Percentiles rank a stretch among this genome's conserved stretches.
Evolutionary conservation across 2,329 filamentous ascomycete genomes (phyloP).

Genomic region (Nigrospora oryzae): DNA sequence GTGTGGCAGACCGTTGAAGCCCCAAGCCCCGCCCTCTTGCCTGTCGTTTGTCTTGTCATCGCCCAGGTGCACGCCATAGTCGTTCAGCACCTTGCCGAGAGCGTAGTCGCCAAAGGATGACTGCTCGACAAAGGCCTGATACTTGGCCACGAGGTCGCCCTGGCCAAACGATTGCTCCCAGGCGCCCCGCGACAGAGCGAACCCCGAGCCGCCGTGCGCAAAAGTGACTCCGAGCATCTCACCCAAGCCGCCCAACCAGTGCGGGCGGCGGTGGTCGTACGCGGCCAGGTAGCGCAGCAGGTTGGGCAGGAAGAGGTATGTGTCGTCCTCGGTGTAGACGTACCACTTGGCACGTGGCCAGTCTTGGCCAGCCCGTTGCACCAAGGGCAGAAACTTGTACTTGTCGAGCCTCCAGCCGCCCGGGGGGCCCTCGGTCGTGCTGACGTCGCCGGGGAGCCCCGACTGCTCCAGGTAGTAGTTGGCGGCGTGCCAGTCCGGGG

Average conservation of each 20-base stretch:
- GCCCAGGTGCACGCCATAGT: neutral
- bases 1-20: neutral
- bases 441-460: constrained; percentile 24
- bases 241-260: constrained; percentile 46
- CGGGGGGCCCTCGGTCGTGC: constrained; percentile 26
- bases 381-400: constrained; percentile 49
- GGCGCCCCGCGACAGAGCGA: constrained; percentile 31
- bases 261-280: constrained; percentile 35
- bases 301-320: constrained; percentile 44
- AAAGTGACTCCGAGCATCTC: constrained; percentile 40
- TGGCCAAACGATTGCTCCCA: neutral
- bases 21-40: neutral
- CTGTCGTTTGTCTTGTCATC: neutral
- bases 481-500: neutral
- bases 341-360: constrained; percentile 45
- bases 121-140: neutral
- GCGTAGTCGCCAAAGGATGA: neutral
- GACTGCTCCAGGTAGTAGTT: constrained; percentile 31
- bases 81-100: neutral
- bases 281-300: constrained; percentile 43
- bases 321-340: constrained; percentile 51
- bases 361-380: constrained; percentile 31
- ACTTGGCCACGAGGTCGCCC: neutral
- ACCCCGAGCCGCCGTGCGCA: constrained; percentile 43
- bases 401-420: constrained; percentile 44